Evolutionary conservation across 768 basidiomycete species (phyloP), one percentile per base, ranked within the genome.

Genomic region (Trametes coccinea): DNA sequence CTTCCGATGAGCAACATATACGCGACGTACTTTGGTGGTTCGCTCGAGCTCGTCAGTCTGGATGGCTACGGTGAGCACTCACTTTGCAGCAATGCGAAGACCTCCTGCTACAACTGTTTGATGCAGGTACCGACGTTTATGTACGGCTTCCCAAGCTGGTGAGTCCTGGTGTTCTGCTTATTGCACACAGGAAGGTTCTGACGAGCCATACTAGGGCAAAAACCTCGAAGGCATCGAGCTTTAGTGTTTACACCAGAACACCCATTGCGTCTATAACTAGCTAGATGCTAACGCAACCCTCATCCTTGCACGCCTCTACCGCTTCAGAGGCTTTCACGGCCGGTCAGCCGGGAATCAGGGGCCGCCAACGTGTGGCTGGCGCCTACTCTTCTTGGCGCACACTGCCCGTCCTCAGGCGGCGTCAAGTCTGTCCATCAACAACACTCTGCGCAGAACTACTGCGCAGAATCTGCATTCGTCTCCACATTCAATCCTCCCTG

Each of bases 1-100:
- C 74, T 94, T 17, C 91, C 92, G 0, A 92, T 94, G 91, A 91
- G 92, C 71, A 89, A 92, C 68, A 93, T 94, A 39, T 93, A 86
- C 73, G 86, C 92, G 60, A 92, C 87, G 83, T 93, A 93, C 73
- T 92, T 93, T 67, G 90, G 92, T 22, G 92, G 92, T 6, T 88
- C 87, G 2, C 72, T 94, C 45, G 88, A 92, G 60, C 74, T 93
- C 16, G 84, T 93, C 7, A 88, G 90, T 8, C 68, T 93, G 70
- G 89, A 94, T 67, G 91, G 90, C 60, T 92, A 89, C 85, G 92
- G 92, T 90, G 71, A 66, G 85, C 75, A 10, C 5, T 27, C n/a
- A 27, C 47, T 33, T 56, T 29, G 9, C 10, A 10, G 27, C 30
- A 48, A 43, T 29, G 53, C 39, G 29, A 41, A 7, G 31, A 13